Evolutionary conservation across 1,284 basidiomycete genomes (phyloP).

Genomic region (Moniliella sp.): DNA sequence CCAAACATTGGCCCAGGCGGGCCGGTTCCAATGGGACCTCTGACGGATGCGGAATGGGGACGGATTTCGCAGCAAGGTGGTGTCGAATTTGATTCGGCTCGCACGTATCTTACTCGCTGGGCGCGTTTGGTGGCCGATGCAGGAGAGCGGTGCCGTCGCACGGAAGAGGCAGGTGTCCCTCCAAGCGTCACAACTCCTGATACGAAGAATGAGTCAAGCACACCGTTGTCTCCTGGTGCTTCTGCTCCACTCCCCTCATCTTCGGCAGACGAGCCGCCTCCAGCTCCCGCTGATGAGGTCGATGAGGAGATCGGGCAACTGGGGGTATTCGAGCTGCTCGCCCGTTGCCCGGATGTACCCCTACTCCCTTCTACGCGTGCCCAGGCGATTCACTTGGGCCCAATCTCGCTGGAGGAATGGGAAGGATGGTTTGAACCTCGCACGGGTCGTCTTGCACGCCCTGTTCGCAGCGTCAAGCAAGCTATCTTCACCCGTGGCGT

Average conservation of each 20-base stretch:
- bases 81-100: conserved; percentile 58
- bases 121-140: conserved; percentile 57
- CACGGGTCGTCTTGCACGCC: conserved; percentile 7
- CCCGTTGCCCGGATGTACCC: conserved; percentile 8
- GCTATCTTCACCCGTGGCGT: conserved; percentile 20
- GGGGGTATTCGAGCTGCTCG: conserved; percentile 16
- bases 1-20: conserved; percentile 21
- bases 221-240: not conserved
- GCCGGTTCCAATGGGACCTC: conserved; percentile 18
- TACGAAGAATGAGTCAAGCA: conserved; percentile 1
- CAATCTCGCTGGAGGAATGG: conserved; percentile 12
- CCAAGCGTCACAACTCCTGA: conserved; percentile 1
- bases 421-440: conserved; percentile 8
- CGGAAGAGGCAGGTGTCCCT: conserved; percentile 5
- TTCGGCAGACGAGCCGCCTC: not conserved
- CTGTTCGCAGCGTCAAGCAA: conserved; percentile 7
- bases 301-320: conserved; percentile 9
- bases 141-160: conserved; percentile 21
- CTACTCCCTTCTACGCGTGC: conserved; percentile 4
- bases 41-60: conserved; percentile 12
- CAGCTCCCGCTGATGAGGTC: no score
- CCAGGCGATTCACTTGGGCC: not conserved
- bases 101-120: conserved; percentile 90
- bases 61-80: conserved; percentile 7
- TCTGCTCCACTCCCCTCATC: not conserved